Percentiles rank a stretch among this genome's conserved stretches.
These are phyloP conservation scores for Annulohypoxylon bovei DNA, from an alignment of 495 filamentous ascomycete species.

Conservation along the genomic window DNA sequence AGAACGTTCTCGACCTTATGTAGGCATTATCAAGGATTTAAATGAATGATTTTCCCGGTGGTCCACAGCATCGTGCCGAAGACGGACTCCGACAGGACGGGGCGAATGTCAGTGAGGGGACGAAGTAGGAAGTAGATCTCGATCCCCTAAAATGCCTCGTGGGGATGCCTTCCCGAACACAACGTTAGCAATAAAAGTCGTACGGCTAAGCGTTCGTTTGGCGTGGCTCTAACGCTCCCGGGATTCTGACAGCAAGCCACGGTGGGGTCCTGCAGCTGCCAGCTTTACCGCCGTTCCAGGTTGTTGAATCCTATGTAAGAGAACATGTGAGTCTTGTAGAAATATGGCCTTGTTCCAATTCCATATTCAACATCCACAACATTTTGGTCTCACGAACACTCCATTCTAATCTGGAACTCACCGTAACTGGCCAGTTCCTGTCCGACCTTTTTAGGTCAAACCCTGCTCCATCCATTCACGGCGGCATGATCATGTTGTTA, in stretches of 20 bases:
- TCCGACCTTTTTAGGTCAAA: slow-evolving; percentile 1
- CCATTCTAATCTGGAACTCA: slow-evolving; percentile 4
- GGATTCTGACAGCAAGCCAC: slow-evolving; percentile 33
- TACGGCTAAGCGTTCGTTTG: slow-evolving; percentile 17
- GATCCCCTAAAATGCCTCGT: slow-evolving; percentile 37
- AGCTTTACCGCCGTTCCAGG: slow-evolving; percentile 32
- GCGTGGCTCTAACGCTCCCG: slow-evolving; percentile 11
- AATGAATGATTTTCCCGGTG: slow-evolving; percentile 25
- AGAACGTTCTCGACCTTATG: slow-evolving; percentile 21
- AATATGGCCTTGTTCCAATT: slow-evolving; percentile 18
- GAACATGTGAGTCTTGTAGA: slow-evolving; percentile 23
- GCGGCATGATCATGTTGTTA: slow-evolving; percentile 43
- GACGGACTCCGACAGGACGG: slow-evolving; percentile 22
- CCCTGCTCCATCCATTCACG: background rate
- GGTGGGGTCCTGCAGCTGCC: slow-evolving; percentile 34
- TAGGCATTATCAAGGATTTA: slow-evolving; percentile 26
- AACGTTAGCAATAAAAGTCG: slow-evolving; percentile 1
- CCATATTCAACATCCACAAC: slow-evolving; percentile 3
- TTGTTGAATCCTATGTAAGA: slow-evolving; percentile 1
- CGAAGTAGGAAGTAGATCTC: slow-evolving; percentile 34
- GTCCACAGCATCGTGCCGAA: slow-evolving; percentile 19
- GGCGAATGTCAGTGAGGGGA: background rate
- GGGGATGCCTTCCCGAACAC: slow-evolving; percentile 24
- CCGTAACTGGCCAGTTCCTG: slow-evolving; percentile 2
- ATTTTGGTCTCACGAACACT: slow-evolving; percentile 27